Percentiles rank a stretch among this genome's conserved stretches.
phyloP scores from a whole-genome alignment of 83 land plant genomes.

The Isoetes engelmannii region DNA sequence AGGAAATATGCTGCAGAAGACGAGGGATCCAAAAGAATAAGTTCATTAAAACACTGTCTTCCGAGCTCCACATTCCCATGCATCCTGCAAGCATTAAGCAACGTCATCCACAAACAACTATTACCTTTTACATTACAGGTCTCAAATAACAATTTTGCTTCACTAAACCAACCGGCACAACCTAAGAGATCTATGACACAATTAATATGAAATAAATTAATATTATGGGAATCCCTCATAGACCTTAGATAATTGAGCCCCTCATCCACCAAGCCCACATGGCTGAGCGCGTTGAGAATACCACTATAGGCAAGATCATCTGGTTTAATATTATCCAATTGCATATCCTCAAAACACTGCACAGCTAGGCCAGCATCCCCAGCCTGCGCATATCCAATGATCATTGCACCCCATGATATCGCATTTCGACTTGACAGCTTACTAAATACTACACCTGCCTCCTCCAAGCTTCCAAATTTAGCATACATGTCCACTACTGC shows the following conservation, averaged over 20 bases:
- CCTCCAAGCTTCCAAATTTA: not conserved
- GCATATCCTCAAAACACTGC: slow-evolving; percentile 9
- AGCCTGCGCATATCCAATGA: slow-evolving; percentile 2
- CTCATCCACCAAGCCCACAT: not conserved
- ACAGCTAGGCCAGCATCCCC: not conserved
- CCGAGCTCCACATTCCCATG: slow-evolving; percentile 14
- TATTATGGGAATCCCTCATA: not conserved
- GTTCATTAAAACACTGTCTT: slow-evolving; percentile 2
- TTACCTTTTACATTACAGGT: not conserved
- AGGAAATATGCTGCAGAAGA: no score
- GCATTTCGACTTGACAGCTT: not conserved
- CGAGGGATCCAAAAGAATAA: slow-evolving; percentile 20
- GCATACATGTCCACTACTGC: slow-evolving; percentile 12
- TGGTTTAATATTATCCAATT: slow-evolving; percentile 10
- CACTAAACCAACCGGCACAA: not conserved
- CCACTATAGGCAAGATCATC: not conserved
- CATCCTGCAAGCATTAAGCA: slow-evolving; percentile 25
- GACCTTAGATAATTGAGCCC: not conserved
- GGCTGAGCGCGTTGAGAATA: slow-evolving; percentile 6
- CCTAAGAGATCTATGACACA: slow-evolving; percentile 7
- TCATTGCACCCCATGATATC: not conserved
- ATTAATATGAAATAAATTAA: not conserved
- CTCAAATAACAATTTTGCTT: not conserved
- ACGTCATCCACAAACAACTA: slow-evolving; percentile 13
- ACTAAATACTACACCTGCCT: slow-evolving; percentile 5